Percentiles rank a stretch among this genome's conserved stretches.
Conservation (phyloP, 352 stramenopile species). For the Aphanomyces euteiches region DNA sequence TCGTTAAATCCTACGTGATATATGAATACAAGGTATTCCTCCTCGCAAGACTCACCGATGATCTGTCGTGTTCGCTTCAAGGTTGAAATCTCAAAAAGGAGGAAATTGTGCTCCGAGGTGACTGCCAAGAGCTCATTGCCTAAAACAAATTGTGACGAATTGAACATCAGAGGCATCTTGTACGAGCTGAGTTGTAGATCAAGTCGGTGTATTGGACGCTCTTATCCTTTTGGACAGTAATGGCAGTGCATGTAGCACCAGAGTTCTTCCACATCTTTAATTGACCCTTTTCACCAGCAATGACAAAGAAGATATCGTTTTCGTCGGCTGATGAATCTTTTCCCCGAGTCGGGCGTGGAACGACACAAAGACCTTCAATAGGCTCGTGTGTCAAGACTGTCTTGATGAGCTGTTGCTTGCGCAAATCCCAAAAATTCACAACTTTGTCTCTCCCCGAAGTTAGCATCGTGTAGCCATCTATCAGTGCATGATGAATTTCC, state of each 20-base stretch:
- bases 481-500: background rate
- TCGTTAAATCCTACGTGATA: constrained; percentile 90
- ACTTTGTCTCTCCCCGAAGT: constrained; percentile 91
- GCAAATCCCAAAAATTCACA: constrained; percentile 88
- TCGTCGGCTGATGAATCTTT: too few species aligned
- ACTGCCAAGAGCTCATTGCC: constrained; percentile 67
- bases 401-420: constrained; percentile 78
- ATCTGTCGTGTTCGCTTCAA: constrained; percentile 69
- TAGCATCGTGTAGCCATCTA: constrained; percentile 79
- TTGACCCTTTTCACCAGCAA: constrained; percentile 88
- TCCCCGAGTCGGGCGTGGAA: constrained; percentile 42
- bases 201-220: constrained; percentile 53
- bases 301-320: constrained; percentile 85
- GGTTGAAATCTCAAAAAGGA: constrained; percentile 65
- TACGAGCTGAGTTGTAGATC: constrained; percentile 45
- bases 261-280: constrained; percentile 73
- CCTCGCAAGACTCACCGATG: constrained; percentile 40
- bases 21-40: background rate
- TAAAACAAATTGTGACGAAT: background rate
- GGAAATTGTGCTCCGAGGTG: constrained; percentile 82
- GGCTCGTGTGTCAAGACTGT: constrained; percentile 94
- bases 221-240: constrained; percentile 50
- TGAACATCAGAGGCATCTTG: background rate
- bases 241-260: constrained; percentile 38
- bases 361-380: constrained; percentile 91